Evolutionary conservation across 1,139 yeast genomes (phyloP).

Genomic region (Geotrichum histeridarum): DNA sequence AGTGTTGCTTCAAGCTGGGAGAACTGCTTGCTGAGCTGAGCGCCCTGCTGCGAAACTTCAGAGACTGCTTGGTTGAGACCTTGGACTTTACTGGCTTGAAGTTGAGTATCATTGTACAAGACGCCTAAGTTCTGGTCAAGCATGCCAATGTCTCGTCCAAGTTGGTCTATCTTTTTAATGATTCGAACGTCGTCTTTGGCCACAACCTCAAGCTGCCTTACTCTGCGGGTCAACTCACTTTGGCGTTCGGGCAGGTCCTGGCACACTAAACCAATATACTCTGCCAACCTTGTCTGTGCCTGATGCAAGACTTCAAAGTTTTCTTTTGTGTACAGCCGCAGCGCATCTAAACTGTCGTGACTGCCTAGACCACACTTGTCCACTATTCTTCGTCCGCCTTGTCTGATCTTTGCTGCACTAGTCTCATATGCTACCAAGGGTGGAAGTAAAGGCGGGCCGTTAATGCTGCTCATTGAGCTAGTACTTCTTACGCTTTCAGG

Average conservation of each 20-base stretch:
- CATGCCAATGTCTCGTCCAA: not conserved
- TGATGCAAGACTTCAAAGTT: not conserved
- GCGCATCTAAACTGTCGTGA: not conserved
- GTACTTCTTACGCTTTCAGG: too few relatives aligned
- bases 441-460: too few relatives aligned
- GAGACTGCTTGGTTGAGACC: too few relatives aligned
- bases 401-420: too few relatives aligned
- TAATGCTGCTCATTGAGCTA: too few relatives aligned
- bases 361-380: not conserved
- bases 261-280: not conserved
- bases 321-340: not conserved
- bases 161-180: not conserved
- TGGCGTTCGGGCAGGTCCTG: not conserved
- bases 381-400: not conserved
- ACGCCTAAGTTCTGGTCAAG: too few relatives aligned
- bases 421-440: too few relatives aligned
- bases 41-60: too few relatives aligned
- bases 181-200: not conserved
- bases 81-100: too few relatives aligned
- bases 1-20: not conserved
- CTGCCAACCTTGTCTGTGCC: not conserved
- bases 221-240: not conserved
- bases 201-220: not conserved
- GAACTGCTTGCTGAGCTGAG: not conserved
- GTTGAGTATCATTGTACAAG: too few relatives aligned